phyloP scores from a whole-genome alignment of 129 eudicot genomes.

The Logfia minima region DNA sequence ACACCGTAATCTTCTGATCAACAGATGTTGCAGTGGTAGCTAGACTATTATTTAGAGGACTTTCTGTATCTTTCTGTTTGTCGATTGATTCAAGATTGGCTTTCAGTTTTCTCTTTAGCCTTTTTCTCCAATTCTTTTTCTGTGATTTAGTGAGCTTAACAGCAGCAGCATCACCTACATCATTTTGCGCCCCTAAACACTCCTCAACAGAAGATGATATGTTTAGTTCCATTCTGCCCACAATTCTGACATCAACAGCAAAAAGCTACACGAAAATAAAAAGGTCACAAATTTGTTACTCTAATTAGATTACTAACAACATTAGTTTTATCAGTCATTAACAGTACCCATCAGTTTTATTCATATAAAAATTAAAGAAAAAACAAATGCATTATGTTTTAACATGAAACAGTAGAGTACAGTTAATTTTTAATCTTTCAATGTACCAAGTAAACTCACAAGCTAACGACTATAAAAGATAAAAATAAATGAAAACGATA shows the following conservation, averaged over 20 bases:
- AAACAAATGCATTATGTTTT: background rate
- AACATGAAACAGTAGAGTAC: no score
- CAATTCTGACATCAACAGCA: conserved; percentile 8
- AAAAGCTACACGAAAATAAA: no score
- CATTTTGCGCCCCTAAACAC: background rate
- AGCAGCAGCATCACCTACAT: background rate
- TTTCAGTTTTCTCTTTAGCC: background rate
- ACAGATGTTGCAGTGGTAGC: background rate
- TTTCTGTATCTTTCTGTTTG: conserved; percentile 11
- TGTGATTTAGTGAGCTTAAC: conserved; percentile 3
- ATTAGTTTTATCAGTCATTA: no score
- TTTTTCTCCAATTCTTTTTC: background rate
- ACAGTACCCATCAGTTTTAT: background rate
- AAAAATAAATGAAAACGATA: conserved; percentile 4
- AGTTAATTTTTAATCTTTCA: background rate
- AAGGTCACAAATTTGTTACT: background rate
- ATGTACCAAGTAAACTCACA: background rate
- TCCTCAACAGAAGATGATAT: conserved; percentile 2
- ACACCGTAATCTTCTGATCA: conserved; percentile 10
- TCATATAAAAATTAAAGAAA: no score
- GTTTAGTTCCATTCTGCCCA: conserved; percentile 16
- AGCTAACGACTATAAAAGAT: conserved; percentile 4
- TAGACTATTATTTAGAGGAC: background rate
- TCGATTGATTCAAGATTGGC: background rate
- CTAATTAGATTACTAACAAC: no score